Evolutionary conservation across 129 eudicot species (phyloP).

Genomic region (Centella asiatica): DNA sequence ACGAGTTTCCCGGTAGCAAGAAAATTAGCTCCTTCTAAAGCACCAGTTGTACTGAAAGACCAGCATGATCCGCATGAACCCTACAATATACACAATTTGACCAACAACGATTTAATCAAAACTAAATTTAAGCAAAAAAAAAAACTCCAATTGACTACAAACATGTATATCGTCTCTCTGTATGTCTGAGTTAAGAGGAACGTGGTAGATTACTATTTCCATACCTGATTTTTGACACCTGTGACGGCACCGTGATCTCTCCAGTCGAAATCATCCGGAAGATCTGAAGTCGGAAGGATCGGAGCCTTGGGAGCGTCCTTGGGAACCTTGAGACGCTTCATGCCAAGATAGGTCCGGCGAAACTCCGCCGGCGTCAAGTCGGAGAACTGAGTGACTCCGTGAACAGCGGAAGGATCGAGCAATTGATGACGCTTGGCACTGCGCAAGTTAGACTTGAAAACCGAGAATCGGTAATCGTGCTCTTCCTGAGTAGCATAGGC

Average conservation of each 20-base stretch:
- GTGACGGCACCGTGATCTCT: slow-evolving; percentile 88
- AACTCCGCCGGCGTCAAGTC: slow-evolving; percentile 83
- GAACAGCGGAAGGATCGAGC: slow-evolving; percentile 79
- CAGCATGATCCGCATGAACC: slow-evolving; percentile 97
- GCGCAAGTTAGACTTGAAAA: slow-evolving; percentile 74
- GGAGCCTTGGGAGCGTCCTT: slow-evolving; percentile 76
- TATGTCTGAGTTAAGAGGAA: too few relatives aligned
- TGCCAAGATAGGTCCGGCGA: slow-evolving; percentile 45
- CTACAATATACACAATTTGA: slow-evolving; percentile 19
- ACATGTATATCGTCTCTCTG: too few relatives aligned
- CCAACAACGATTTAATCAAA: too few relatives aligned
- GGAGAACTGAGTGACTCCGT: slow-evolving; percentile 86
- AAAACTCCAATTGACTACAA: too few relatives aligned
- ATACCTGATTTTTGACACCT: slow-evolving; percentile 84
- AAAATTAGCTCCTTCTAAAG: slow-evolving; percentile 82
- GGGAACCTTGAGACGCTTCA: slow-evolving; percentile 43
- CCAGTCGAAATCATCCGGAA: slow-evolving; percentile 87
- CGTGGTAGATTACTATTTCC: neutral
- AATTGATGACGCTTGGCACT: slow-evolving; percentile 82
- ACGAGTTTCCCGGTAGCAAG: slow-evolving; percentile 80
- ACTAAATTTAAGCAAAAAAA: too few relatives aligned
- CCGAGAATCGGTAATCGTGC: slow-evolving; percentile 63
- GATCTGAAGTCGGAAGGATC: slow-evolving; percentile 56
- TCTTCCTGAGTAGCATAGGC: slow-evolving; percentile 57
- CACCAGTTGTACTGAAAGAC: slow-evolving; percentile 94